Evolutionary conservation across 768 basidiomycete genomes (phyloP), one percentile per base, ranked within the genome.

Genomic region (Amanita rimosa): DNA sequence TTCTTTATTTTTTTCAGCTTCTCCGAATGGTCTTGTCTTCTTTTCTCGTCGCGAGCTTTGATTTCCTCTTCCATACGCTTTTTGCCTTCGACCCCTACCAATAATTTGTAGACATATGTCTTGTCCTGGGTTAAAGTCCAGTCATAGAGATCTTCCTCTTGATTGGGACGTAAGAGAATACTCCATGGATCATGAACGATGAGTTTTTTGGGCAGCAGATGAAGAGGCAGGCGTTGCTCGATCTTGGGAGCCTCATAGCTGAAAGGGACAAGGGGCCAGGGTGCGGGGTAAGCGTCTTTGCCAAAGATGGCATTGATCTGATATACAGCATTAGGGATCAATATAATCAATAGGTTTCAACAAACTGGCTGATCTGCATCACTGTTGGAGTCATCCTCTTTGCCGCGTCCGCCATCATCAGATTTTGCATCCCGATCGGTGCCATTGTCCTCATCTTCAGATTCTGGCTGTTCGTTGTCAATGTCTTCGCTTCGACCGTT

Each of bases 181-280:
- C 41, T 29, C 50, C 55, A 53, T 0, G 61, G 60, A 46, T 62
- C 61, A 22, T 62, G 61, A 3, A 62, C 58, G 29, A 60, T 38
- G 14, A 62, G 52, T 16, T 49, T 58, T 5, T 50, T 44, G 0
- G 61, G 61, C 27, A 67, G 58, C 7, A 46, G 48, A 13, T 57
- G 52, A 26, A 58, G 60, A 17, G 57, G 55, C 22, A 66, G 61
- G 10, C 58, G 50, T 10, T 57, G 50, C 14, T 64, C 56, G 6
- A 67, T 41, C 0, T 44, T 54, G 1, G 57, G 56, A 7, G 57
- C 44, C 37, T 50, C 26, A 21, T 53, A 53, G 22, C 51, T 53
- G 50, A 73, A 74, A 0, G 73, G 73, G 1, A 58, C 55, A 4
- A 67, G 47, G 3, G 72, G 69, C 69, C 71, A 71, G 14, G 66